phyloP scores from a whole-genome alignment of 768 basidiomycete genomes.

The Galerina marginata region DNA sequence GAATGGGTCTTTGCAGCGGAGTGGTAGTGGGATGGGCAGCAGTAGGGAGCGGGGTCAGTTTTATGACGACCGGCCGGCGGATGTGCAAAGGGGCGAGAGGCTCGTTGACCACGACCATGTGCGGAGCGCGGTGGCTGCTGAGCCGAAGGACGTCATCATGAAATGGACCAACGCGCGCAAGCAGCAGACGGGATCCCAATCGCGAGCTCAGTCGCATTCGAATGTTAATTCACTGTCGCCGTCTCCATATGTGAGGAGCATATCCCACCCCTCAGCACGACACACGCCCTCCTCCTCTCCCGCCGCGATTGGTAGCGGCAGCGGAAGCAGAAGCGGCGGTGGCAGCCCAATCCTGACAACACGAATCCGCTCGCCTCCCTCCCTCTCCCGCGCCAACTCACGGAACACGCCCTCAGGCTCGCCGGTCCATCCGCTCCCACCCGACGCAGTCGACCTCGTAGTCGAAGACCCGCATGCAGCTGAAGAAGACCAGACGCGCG shows the following conservation, averaged over 20 bases:
- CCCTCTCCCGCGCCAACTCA: slow-evolving; percentile 38
- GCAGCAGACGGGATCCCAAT: background rate
- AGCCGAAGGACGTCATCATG: slow-evolving; percentile 45
- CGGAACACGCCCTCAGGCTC: slow-evolving; percentile 18
- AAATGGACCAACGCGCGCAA: slow-evolving; percentile 48
- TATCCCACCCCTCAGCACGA: slow-evolving; percentile 6
- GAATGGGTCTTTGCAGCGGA: background rate
- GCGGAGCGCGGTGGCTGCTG: slow-evolving; percentile 30
- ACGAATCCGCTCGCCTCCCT: slow-evolving; percentile 36
- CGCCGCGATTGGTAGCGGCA: slow-evolving; percentile 33
- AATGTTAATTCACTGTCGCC: slow-evolving; percentile 8
- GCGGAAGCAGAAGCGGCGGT: slow-evolving; percentile 32
- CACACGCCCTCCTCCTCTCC: slow-evolving; percentile 25
- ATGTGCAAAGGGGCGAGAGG: slow-evolving; percentile 20
- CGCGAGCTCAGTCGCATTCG: slow-evolving; percentile 27
- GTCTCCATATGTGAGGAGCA: no score
- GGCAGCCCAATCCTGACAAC: slow-evolving; percentile 9
- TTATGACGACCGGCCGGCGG: slow-evolving; percentile 12
- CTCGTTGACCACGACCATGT: slow-evolving; percentile 57
- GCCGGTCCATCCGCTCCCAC: slow-evolving; percentile 43
- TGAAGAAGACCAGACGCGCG: slow-evolving; percentile 55
- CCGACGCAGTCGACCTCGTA: slow-evolving; percentile 90
- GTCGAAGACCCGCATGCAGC: slow-evolving; percentile 69
- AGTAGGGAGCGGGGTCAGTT: slow-evolving; percentile 10
- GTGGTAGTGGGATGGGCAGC: slow-evolving; percentile 21